These are phyloP conservation scores for Colletotrichum godetiae DNA, from an alignment of 2,329 filamentous ascomycete genomes.

Conservation along the genomic window DNA sequence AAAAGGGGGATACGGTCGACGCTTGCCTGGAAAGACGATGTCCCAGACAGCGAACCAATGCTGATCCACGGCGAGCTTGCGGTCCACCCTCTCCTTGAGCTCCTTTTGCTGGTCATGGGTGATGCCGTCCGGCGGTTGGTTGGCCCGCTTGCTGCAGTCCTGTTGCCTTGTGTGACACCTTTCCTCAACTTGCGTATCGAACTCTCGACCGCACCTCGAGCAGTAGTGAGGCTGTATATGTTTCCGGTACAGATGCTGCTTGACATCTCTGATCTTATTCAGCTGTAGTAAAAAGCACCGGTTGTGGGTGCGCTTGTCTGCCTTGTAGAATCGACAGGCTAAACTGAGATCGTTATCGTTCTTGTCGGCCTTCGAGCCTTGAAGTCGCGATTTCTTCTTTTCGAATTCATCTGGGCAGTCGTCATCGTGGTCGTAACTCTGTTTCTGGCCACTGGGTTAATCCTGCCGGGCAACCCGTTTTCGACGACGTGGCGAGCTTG, in stretches of 20 bases:
- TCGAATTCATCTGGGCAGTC: not conserved
- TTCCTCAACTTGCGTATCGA: not conserved
- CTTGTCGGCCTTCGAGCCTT: not conserved
- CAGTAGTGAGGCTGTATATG: not conserved
- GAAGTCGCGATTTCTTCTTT: not conserved
- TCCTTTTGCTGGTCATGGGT: not conserved
- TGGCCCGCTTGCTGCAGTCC: not conserved
- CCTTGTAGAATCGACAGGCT: conserved; percentile 2
- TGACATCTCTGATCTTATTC: not conserved
- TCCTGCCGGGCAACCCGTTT: too few relatives aligned
- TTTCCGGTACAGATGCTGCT: not conserved
- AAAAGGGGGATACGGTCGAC: not conserved
- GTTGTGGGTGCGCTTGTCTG: not conserved
- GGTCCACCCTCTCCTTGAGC: not conserved
- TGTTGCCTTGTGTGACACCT: not conserved
- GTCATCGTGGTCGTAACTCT: not conserved
- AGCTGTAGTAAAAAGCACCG: not conserved
- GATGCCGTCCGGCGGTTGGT: not conserved
- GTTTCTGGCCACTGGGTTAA: not conserved
- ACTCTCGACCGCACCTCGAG: not conserved
- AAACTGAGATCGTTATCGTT: not conserved
- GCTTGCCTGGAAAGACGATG: not conserved
- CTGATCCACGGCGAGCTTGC: not conserved
- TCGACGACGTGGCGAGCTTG: too few relatives aligned
- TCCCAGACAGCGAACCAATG: conserved; percentile 7